Base-by-base conservation (phyloP, 2,329 filamentous ascomycete species). In the Trichophyton simii region DNA sequence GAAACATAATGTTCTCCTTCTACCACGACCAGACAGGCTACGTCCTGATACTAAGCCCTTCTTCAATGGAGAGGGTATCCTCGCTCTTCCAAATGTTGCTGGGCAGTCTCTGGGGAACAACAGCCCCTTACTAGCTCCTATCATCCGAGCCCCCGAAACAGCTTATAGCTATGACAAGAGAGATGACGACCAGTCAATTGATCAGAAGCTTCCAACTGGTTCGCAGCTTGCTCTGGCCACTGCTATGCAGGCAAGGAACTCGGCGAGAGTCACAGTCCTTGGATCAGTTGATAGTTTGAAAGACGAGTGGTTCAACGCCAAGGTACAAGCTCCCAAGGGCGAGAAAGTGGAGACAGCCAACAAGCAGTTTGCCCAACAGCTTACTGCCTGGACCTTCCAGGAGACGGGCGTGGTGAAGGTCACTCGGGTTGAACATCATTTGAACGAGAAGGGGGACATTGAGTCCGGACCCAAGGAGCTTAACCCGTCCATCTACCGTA, bases 381-480 rank as follows among this genome's bases (percentile, higher is more conserved):
- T 99, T 61, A 86, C 88, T n/a, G 87, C 83, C n/a, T 99, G 94
- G 94, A 85, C 91, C 0, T 99, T 99, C 80, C 86, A 95, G 77
- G 94, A 99, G 79, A 83, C 87, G 60, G 94, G 94, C 67, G 89
- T 99, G 9, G 73, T 99, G 67, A 87, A 88, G 68, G 88, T 95
- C 68, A 89, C 89, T 72, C 83, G 82, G 69, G 82, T 97, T 65
- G 83, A 91, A 76, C 94, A 99, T 76, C 86, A 86, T 70, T 73
- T 83, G 62, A 71, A 68, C 60, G 78, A 80, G 63, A 71, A 83
- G 66, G 83, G 82, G 67, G 79, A 76, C 62, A 74, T 74, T 41
- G 78, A 75, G n/a, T 71, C 72, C 55, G 81, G 83, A 65, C 81
- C 81, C 59, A 75, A 65, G 73, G 78, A 71, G 65, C 83, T 65